Evolutionary conservation across 1,139 yeast genomes (phyloP), one percentile per base, ranked within the genome.

Genomic region (Kodamaea alishanica): DNA sequence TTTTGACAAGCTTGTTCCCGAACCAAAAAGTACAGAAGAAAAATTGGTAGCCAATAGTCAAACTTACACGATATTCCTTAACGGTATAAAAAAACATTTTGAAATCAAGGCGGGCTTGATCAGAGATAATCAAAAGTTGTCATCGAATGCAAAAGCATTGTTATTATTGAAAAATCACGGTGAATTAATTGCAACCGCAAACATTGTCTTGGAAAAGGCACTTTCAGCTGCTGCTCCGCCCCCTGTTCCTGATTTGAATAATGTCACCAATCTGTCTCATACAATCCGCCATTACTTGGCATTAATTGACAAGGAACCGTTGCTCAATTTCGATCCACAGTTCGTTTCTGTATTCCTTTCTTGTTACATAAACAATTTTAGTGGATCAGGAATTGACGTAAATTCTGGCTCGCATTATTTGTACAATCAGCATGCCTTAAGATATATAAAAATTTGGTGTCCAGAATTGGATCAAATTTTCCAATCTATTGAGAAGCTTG

Each of bases 61-160:
- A 37, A 63, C 75, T 1, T 71, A 65, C 35, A 67, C 75, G 1
- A 69, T 67, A 12, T 60, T 71, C 38, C 52, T 70, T 12, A 59
- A 64, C 39, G 77, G 77, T 4, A 42, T 66, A 10, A 62, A 58
- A 32, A 56, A 52, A 30, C 55, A 51, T 35, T 50, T 58, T 24
- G 49, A 55, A 15, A 25, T 33, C 28, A 46, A 57, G 26, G 54
- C 58, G 5, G 52, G 52, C 3, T 30, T 32, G 7, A 46, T 63
- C 7, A 42, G 40, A 6, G 37, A 42, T 2, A 51, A 56, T 29
- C 35, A 48, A 1, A 43, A 42, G 2, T 41, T 60, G 22, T 34
- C 58, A 2, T 42, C 47, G 5, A 43, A 47, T 10, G 54, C 50
- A 8, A 63, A 66, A 42, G 45, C 57, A 1, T 31, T 49, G 6